Percentiles rank a stretch among this genome's conserved stretches.
phyloP scores from a whole-genome alignment of 768 basidiomycete species.

The Psilocybe tampanensis region DNA sequence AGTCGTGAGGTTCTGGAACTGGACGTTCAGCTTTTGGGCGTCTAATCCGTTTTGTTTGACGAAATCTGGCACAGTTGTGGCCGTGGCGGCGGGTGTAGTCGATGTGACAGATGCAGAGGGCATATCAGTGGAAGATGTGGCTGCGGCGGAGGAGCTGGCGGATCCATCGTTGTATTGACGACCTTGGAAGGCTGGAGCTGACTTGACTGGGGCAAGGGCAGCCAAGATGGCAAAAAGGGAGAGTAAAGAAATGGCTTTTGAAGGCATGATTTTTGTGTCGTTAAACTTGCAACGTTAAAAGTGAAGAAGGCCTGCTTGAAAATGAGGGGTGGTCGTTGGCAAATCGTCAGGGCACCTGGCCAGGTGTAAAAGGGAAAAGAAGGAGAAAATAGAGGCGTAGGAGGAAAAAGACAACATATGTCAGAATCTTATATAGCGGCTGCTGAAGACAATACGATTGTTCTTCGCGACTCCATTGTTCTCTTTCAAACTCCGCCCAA shows the following conservation, averaged over 20 bases:
- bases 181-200: slow-evolving; percentile 30
- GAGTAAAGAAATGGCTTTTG: slow-evolving; percentile 14
- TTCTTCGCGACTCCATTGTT: slow-evolving; percentile 3
- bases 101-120: slow-evolving; percentile 2
- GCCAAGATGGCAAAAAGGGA: slow-evolving; percentile 24
- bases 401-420: slow-evolving; percentile 1
- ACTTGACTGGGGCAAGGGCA: slow-evolving; percentile 31
- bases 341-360: slow-evolving; percentile 29
- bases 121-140: neutral
- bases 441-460: slow-evolving; percentile 8
- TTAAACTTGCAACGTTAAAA: too few species aligned
- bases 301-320: neutral
- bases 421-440: slow-evolving; percentile 2
- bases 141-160: neutral
- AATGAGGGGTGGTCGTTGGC: slow-evolving; percentile 18
- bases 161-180: neutral
- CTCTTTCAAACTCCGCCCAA: slow-evolving; percentile 10
- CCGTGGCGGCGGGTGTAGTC: neutral
- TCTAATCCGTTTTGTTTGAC: slow-evolving; percentile 47
- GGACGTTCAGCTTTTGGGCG: slow-evolving; percentile 50
- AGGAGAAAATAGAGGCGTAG: slow-evolving; percentile 5
- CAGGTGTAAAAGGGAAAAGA: slow-evolving; percentile 13
- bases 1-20: slow-evolving; percentile 46
- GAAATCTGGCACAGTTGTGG: slow-evolving; percentile 20
- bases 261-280: slow-evolving; percentile 20